Evolutionary conservation across 805 yeast genomes (phyloP).

Genomic region (Schizosaccharomyces octosporus): DNA sequence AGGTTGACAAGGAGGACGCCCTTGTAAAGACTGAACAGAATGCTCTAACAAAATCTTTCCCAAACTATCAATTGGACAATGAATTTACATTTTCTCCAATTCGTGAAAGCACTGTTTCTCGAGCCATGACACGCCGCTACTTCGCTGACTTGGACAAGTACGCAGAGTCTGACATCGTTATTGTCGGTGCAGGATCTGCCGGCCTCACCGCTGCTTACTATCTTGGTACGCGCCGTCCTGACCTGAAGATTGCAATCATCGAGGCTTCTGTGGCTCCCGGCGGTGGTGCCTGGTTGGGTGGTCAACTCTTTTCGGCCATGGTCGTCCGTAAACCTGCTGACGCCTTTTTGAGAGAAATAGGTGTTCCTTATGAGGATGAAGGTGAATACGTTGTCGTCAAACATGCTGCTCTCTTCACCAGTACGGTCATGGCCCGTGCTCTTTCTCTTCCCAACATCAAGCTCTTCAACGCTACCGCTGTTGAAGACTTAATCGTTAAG

Average conservation of each 20-base stretch:
- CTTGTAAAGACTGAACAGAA: background rate
- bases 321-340: constrained; percentile 62
- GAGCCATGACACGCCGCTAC: constrained; percentile 59
- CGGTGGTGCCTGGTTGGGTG: constrained; percentile 62
- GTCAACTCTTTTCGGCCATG: constrained; percentile 56
- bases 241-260: constrained; percentile 44
- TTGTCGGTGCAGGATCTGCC: constrained; percentile 58
- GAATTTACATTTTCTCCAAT: constrained; percentile 41
- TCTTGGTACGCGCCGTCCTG: constrained; percentile 50
- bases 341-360: constrained; percentile 35
- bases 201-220: constrained; percentile 57
- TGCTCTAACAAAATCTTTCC: background rate
- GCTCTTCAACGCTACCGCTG: constrained; percentile 57
- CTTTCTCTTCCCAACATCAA: constrained; percentile 49
- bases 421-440: constrained; percentile 45
- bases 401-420: constrained; percentile 56
- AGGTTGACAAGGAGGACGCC: background rate
- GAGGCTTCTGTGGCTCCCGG: constrained; percentile 60
- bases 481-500: constrained; percentile 56
- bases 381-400: constrained; percentile 60
- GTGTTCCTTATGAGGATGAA: constrained; percentile 48
- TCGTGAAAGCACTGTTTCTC: constrained; percentile 52
- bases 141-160: constrained; percentile 48
- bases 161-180: constrained; percentile 50
- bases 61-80: background rate